Evolutionary conservation across 169 alveolate species (phyloP).

Genomic region (Theileria orientalis): DNA sequence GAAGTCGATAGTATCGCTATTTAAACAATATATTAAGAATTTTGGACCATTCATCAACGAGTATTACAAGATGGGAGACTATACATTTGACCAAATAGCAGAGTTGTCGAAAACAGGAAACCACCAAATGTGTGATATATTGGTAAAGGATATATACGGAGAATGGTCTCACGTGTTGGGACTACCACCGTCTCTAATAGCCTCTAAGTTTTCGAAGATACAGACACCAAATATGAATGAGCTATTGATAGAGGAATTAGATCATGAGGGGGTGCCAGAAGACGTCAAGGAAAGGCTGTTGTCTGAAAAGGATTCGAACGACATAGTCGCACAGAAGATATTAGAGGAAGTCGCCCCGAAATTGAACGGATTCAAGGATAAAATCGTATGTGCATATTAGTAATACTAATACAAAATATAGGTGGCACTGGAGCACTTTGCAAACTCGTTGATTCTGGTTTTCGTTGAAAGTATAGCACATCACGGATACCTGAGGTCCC

Average conservation of each 20-base stretch:
- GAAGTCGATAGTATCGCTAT: constrained; percentile 12
- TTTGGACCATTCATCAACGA: background rate
- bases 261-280: background rate
- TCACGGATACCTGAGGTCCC: constrained; percentile 26
- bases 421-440: constrained; percentile 36
- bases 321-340: background rate
- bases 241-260: background rate
- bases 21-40: constrained; percentile 17
- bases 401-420: background rate
- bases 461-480: constrained; percentile 35
- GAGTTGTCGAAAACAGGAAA: constrained; percentile 35
- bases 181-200: constrained; percentile 35
- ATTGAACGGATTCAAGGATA: background rate
- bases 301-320: background rate
- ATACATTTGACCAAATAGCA: background rate
- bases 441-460: constrained; percentile 26
- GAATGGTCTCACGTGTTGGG: constrained; percentile 24
- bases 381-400: background rate
- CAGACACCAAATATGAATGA: constrained; percentile 7
- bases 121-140: constrained; percentile 32
- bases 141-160: constrained; percentile 44
- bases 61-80: background rate
- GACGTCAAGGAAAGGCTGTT: background rate
- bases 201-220: constrained; percentile 49
- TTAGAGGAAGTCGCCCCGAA: too few species aligned